Conservation (phyloP, 2,329 filamentous ascomycete species). For the Neophaeococcomyces aloes region DNA sequence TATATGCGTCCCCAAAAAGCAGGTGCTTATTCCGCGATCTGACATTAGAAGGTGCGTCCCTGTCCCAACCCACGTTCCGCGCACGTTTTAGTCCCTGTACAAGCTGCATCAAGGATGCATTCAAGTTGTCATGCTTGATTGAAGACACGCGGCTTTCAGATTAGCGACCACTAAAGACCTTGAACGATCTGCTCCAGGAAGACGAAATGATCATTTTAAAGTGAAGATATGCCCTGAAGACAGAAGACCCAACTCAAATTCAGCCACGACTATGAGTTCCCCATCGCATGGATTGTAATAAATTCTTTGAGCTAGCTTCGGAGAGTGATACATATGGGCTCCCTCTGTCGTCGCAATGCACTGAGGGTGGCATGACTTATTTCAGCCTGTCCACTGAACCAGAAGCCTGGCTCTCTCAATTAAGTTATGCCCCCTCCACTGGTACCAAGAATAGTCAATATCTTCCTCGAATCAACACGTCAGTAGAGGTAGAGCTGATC, state of each 20-base stretch:
- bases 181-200: no score
- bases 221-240: not conserved
- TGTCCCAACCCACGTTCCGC: no score
- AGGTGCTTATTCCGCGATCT: no score
- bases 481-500: slow-evolving; percentile 17
- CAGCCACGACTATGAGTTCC: not conserved
- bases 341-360: not conserved
- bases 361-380: not conserved
- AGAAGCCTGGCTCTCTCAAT: not conserved
- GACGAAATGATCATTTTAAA: not conserved
- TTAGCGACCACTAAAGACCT: no score
- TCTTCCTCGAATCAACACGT: slow-evolving; percentile 24
- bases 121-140: no score
- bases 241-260: not conserved
- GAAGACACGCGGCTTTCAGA: no score
- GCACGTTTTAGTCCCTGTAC: no score
- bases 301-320: no score
- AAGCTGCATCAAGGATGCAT: no score
- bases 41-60: no score
- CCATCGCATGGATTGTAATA: not conserved
- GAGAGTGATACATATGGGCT: not conserved
- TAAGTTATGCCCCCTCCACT: not conserved
- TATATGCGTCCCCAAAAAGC: no score
- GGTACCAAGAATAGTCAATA: slow-evolving; percentile 20
- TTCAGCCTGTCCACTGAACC: not conserved